phyloP scores from a whole-genome alignment of 2,329 filamentous ascomycete species.

The Colletotrichum musae region DNA sequence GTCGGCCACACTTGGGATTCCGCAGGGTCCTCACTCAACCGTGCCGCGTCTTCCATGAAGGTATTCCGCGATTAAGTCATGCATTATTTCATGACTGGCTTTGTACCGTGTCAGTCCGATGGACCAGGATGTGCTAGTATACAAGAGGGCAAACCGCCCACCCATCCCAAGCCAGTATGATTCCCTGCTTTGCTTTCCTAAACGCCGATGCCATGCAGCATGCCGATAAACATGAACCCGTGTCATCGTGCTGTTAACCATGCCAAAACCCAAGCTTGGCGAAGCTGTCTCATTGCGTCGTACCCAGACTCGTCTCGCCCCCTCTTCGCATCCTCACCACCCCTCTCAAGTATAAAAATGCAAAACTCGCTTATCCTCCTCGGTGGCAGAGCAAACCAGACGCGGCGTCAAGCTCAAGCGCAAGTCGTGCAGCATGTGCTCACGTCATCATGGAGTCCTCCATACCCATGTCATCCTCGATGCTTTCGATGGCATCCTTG shows the following conservation, averaged over 20 bases:
- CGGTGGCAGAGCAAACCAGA: not conserved
- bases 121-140: conserved; percentile 10
- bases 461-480: conserved; percentile 85
- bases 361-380: conserved; percentile 21
- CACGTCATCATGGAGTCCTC: conserved; percentile 75
- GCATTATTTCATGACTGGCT: not conserved
- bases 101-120: not conserved
- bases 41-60: not conserved
- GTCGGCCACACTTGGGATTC: no score
- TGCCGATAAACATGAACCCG: conserved; percentile 42
- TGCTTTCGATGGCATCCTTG: conserved; percentile 94
- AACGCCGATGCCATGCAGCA: conserved; percentile 55
- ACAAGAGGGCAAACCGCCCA: conserved; percentile 24
- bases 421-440: conserved; percentile 43
- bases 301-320: conserved; percentile 17
- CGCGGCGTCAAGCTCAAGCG: not conserved
- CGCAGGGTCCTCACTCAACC: no score
- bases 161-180: conserved; percentile 38
- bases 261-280: conserved; percentile 31
- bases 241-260: conserved; percentile 40
- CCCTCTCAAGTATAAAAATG: conserved; percentile 5
- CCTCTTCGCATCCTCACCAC: conserved; percentile 15
- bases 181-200: conserved; percentile 40
- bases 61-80: not conserved
- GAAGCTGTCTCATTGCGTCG: conserved; percentile 31